Base-by-base conservation (phyloP, 2,329 filamentous ascomycete genomes). In the Cryphonectria japonica region DNA sequence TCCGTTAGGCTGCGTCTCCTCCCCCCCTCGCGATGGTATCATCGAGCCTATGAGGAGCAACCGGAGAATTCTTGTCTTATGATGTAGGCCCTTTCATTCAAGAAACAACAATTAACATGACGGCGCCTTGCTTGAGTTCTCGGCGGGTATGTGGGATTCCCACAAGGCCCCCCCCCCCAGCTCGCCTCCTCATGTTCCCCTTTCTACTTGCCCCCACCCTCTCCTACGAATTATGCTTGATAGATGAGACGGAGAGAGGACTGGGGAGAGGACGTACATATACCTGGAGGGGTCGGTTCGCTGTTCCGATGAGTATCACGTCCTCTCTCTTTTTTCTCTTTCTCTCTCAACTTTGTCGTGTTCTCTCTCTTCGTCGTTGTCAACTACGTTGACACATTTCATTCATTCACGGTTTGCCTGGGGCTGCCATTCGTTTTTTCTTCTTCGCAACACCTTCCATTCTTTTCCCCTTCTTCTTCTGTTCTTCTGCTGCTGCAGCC, bases 361-460 rank as follows among this genome's bases (percentile, higher is more conserved):
- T 22, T 52, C 41, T 39, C 22, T 66, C 26, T 65, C 61, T 65
- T 68, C 54, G 57, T 68, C 26, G 39, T 52, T 32, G 66, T 68
- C 66, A 68, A 43, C 71, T 68, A 67, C 54, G 39, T 63, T 66
- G 71, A 71, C 62, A 68, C 50, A 70, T 70, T 69, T 54, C 62
- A 72, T 72, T 72, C 71, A 71, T 72, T 72, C 69, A 39, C 39
- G 71, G 71, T 71, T 62, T 71, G 71, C 71, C 71, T 72, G 71
- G 71, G 71, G 71, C 71, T 72, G 54, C 71, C 71, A 72, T 71
- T 72, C 71, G 50, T 72, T 72, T 22, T 50, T 8, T 46, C 16
- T 16, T 22, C 22, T n/a, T 72, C 52, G 29, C 71, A 68, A 68
- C 62, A 72, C 61, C 22, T 61, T 59, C 60, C 60, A 34, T 70